Conservation (phyloP, 306 rosid species). For the Castanea crenata region DNA sequence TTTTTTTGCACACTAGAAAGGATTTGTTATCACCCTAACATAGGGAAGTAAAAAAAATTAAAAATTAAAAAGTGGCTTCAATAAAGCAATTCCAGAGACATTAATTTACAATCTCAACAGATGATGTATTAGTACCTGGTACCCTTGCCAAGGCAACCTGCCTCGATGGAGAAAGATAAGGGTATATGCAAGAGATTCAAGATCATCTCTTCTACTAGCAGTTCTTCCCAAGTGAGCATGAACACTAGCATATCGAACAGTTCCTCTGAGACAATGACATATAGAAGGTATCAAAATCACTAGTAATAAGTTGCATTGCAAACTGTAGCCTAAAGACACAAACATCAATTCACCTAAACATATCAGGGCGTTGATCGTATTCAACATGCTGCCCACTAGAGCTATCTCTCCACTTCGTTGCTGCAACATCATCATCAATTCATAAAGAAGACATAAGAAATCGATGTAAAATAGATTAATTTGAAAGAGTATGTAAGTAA, state of each 20-base stretch:
- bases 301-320: constrained; percentile 1
- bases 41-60: background rate
- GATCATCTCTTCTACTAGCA: constrained; percentile 95
- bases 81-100: constrained; percentile 8
- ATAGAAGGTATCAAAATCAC: constrained; percentile 1
- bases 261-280: constrained; percentile 52
- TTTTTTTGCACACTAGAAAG: constrained; percentile 70
- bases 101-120: constrained; percentile 11
- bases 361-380: constrained; percentile 95
- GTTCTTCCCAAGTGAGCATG: constrained; percentile 98
- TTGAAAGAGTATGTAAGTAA: background rate
- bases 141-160: constrained; percentile 95
- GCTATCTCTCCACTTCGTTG: constrained; percentile 87
- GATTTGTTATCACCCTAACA: constrained; percentile 82
- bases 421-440: constrained; percentile 40
- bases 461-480: constrained; percentile 8
- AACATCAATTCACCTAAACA: constrained; percentile 62
- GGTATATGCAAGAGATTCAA: constrained; percentile 93
- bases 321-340: background rate
- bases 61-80: background rate
- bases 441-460: constrained; percentile 10
- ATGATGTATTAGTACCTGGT: constrained; percentile 54
- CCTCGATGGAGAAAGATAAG: constrained; percentile 88
- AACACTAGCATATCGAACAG: constrained; percentile 96
- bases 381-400: constrained; percentile 82